These are phyloP conservation scores for Colletotrichum viniferum DNA, from an alignment of 2,329 filamentous ascomycete species.

Conservation along the genomic window DNA sequence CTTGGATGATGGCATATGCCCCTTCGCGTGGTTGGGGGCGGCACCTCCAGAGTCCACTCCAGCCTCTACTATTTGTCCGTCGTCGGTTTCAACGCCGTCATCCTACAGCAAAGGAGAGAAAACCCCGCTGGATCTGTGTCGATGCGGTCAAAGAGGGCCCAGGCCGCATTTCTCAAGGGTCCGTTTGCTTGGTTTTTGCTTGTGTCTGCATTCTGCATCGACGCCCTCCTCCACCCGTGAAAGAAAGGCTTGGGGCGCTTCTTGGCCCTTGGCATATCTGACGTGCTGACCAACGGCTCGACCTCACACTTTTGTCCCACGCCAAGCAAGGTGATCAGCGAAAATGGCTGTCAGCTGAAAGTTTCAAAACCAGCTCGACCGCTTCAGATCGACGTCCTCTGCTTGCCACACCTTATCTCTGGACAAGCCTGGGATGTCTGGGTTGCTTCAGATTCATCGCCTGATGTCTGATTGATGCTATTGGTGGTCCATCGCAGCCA, in stretches of 20 bases:
- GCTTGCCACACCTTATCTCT: background rate
- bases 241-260: background rate
- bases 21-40: background rate
- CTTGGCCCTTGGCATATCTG: constrained; percentile 14
- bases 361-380: background rate
- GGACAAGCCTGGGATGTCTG: background rate
- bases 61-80: background rate
- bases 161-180: background rate
- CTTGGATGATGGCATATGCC: constrained; percentile 18
- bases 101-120: background rate
- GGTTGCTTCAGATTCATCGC: background rate
- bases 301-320: background rate
- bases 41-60: background rate
- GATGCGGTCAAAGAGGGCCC: background rate
- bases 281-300: background rate
- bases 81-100: constrained; percentile 1
- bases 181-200: background rate
- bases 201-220: background rate
- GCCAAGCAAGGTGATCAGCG: background rate
- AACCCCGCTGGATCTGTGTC: background rate
- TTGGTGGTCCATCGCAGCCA: background rate
- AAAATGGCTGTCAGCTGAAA: background rate
- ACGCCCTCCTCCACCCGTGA: constrained; percentile 8
- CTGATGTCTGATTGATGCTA: background rate
- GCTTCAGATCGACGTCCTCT: background rate